Percentiles rank a stretch among this genome's conserved stretches.
Evolutionary conservation across 768 basidiomycete genomes (phyloP).

Genomic region (Mycena metata): DNA sequence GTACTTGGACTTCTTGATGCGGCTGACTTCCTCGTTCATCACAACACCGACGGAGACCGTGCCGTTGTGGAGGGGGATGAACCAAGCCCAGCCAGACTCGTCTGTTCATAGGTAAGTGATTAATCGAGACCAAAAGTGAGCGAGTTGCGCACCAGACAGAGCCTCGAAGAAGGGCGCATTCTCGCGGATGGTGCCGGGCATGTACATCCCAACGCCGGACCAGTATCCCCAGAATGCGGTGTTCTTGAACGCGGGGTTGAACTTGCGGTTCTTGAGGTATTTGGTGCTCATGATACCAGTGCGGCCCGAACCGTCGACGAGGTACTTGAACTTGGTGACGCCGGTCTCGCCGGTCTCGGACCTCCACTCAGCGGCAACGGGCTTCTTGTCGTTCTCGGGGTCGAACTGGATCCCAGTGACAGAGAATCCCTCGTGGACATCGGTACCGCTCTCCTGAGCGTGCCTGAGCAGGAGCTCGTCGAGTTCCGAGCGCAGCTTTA

Average conservation of each 20-base stretch:
- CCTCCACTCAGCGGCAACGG: slow-evolving; percentile 55
- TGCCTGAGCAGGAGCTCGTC: slow-evolving; percentile 45
- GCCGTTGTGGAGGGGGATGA: slow-evolving; percentile 61
- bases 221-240: slow-evolving; percentile 50
- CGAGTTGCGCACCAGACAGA: slow-evolving; percentile 4
- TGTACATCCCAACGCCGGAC: slow-evolving; percentile 47
- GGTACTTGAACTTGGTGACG: slow-evolving; percentile 66
- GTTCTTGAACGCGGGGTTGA: slow-evolving; percentile 48
- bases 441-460: slow-evolving; percentile 53
- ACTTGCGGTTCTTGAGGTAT: slow-evolving; percentile 69
- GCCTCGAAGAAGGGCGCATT: slow-evolving; percentile 50
- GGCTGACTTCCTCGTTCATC: slow-evolving; percentile 53
- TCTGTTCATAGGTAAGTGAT: slow-evolving; percentile 41
- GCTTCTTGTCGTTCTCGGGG: slow-evolving; percentile 44
- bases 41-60: slow-evolving; percentile 68
- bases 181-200: slow-evolving; percentile 47
- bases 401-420: slow-evolving; percentile 63
- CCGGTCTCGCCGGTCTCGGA: slow-evolving; percentile 50
- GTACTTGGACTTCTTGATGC: slow-evolving; percentile 41
- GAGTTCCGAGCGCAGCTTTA: slow-evolving; percentile 35
- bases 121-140: no score
- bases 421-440: slow-evolving; percentile 61
- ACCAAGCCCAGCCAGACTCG: slow-evolving; percentile 57
- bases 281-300: slow-evolving; percentile 70
- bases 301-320: slow-evolving; percentile 75